Conservation (phyloP, 1,284 basidiomycete genomes). For the Mrakiaceae sp. region DNA sequence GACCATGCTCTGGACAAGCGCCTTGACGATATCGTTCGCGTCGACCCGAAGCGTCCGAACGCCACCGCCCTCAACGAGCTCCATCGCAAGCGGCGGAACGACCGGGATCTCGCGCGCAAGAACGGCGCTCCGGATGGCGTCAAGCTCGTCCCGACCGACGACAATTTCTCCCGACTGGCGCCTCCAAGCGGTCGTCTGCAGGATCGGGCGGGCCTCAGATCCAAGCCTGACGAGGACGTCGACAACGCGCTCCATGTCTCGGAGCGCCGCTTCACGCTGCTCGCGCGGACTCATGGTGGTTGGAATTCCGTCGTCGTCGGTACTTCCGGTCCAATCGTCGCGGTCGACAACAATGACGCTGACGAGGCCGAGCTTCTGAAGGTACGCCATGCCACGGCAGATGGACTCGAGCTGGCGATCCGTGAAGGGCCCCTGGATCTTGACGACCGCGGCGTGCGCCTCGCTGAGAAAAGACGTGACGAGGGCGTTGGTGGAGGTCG, state of each 20-base stretch:
- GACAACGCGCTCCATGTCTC: conserved; percentile 74
- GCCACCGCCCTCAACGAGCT: conserved; percentile 47
- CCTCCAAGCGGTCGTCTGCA: conserved; percentile 72
- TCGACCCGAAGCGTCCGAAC: conserved; percentile 71
- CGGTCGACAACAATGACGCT: conserved; percentile 90
- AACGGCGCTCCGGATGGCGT: conserved; percentile 71
- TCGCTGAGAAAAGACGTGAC: conserved; percentile 76
- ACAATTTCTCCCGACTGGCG: conserved; percentile 33
- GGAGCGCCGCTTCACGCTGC: conserved; percentile 62
- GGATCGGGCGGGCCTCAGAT: conserved; percentile 72
- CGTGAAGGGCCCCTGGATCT: conserved; percentile 95
- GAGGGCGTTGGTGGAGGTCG: conserved; percentile 45
- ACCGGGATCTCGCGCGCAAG: conserved; percentile 91
- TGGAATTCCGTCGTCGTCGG: conserved; percentile 22
- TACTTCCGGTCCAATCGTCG: conserved; percentile 48
- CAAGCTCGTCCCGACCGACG: conserved; percentile 45
- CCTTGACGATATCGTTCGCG: conserved; percentile 82
- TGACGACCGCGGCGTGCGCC: conserved; percentile 78
- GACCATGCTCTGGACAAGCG: conserved; percentile 78
- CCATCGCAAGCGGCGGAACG: conserved; percentile 84
- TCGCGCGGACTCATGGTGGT: conserved; percentile 43
- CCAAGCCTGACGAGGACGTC: conserved; percentile 71
- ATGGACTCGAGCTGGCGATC: conserved; percentile 90
- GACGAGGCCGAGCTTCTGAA: conserved; percentile 89
- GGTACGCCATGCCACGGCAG: conserved; percentile 81